Evolutionary conservation across 208 protist genomes (phyloP), one percentile per base, ranked within the genome.

Genomic region (Trypanosomatidae sp.): DNA sequence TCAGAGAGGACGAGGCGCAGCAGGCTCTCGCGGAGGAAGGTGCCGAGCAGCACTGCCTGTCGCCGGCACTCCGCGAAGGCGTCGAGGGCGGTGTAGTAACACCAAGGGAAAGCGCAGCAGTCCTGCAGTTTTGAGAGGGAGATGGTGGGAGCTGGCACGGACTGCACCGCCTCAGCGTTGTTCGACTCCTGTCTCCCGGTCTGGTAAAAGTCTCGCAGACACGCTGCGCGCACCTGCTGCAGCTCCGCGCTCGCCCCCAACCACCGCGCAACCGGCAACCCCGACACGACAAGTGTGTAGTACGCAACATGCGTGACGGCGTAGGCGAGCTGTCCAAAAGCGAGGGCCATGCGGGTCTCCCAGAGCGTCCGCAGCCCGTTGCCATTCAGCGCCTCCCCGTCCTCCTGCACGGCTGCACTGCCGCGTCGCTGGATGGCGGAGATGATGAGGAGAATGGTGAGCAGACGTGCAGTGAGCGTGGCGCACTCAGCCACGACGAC

Each of bases 1-100:
- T 98, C 93, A 10, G 91, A 83, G 6, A 98, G 76, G n/a, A 97
- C 52, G 39, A 98, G 76, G 22, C 93, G 92, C 44, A 97, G 69
- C 55, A 91, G 56, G 68, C 91, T 95, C 81, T 98, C 93, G 30
- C 81, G 71, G 25, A 94, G 81, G 67, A 98, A 98, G 15, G 85
- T 71, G 22, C 43, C 13, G 19, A 93, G 62, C 56, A 96, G 77
- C 39, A 67, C n/a, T n/a, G 66, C 8, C 15, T 88, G 75, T 12
- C 56, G 66, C 19, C 69, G 30, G 36, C 68, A 77, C 10, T 43
- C 69, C 7, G 8, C 13, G 3, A 49, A 2, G 12, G 66, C 62
- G 33, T 60, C 78, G 12, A 3, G 39, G 3, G 64, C 17, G 19
- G 65, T 60, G 53, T 85, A 77, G 53, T 72, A 46, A 66, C 74